Percentiles rank a stretch among this genome's conserved stretches.
Conservation (phyloP, 805 yeast species). For the Candida arabinofermentans region DNA sequence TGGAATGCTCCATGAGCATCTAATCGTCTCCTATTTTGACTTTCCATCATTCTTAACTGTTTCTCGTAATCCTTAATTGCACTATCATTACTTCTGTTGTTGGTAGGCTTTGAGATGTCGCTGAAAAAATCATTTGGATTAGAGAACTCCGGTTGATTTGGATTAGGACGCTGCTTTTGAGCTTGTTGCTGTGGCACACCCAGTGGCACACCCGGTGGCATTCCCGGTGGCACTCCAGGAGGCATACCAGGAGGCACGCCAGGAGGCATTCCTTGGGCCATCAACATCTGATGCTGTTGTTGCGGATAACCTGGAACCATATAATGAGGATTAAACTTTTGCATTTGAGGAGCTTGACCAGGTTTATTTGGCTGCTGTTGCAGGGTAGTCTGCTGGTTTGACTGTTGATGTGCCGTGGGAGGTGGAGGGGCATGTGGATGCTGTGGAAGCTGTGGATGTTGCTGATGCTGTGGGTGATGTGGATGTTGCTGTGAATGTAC, state of each 20-base stretch:
- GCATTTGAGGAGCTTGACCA: constrained; percentile 16
- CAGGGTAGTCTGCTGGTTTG: constrained; percentile 2
- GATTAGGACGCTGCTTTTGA: constrained; percentile 14
- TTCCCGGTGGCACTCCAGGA: constrained; percentile 2
- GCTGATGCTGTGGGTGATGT: not conserved
- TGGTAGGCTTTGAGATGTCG: constrained; percentile 13
- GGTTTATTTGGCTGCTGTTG: constrained; percentile 8
- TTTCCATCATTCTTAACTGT: constrained; percentile 70
- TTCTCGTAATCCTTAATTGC: constrained; percentile 81
- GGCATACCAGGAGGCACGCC: constrained; percentile 4
- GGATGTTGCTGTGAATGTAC: not conserved
- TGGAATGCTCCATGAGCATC: constrained; percentile 45
- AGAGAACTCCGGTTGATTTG: constrained; percentile 17
- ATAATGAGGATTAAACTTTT: constrained; percentile 19
- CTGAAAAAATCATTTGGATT: constrained; percentile 22
- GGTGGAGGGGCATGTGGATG: constrained; percentile 1
- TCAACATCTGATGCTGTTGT: constrained; percentile 24
- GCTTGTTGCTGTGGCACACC: constrained; percentile 10
- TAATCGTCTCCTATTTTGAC: constrained; percentile 67
- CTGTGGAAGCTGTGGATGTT: not conserved
- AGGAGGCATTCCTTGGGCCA: constrained; percentile 18
- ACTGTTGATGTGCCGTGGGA: constrained; percentile 2
- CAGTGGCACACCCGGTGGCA: not conserved
- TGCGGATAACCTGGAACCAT: constrained; percentile 27
- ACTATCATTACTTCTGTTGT: constrained; percentile 29